A percentile compares a stretch with the other conserved stretches of the same genome.
Evolutionary conservation across 148 eudicot genomes (phyloP).

Genomic region (Agrostemma githago): DNA sequence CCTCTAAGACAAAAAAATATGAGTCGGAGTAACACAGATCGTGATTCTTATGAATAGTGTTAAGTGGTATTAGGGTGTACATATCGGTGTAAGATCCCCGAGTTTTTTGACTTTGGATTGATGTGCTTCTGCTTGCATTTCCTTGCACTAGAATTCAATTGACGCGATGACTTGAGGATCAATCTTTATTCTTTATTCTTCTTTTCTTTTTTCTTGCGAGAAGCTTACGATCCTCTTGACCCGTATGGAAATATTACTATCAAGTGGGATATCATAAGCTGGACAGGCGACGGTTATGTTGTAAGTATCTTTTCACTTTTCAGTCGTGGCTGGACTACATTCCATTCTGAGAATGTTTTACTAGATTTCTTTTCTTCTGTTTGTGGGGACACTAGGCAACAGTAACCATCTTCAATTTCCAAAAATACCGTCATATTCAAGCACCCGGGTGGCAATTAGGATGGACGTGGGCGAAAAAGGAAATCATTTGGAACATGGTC

Average conservation of each 20-base stretch:
- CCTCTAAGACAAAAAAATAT: neutral
- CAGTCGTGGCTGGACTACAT: neutral
- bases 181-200: conserved; percentile 1
- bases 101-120: neutral
- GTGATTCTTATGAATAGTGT: neutral
- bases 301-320: conserved; percentile 39
- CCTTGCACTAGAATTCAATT: neutral
- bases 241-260: conserved; percentile 81
- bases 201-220: conserved; percentile 33
- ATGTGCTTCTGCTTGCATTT: neutral
- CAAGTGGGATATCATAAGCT: conserved; percentile 75
- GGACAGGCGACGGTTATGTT: conserved; percentile 86
- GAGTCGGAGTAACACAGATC: neutral
- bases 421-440: conserved; percentile 57
- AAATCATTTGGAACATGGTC: conserved; percentile 53
- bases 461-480: conserved; percentile 71
- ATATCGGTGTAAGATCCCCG: no score
- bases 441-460: conserved; percentile 66
- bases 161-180: neutral
- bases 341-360: neutral
- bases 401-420: conserved; percentile 51
- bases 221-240: conserved; percentile 77
- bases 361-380: neutral
- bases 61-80: no score
- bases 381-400: conserved; percentile 25